phyloP scores from a whole-genome alignment of 2,329 filamentous ascomycete genomes.

The Penicillium sp. region DNA sequence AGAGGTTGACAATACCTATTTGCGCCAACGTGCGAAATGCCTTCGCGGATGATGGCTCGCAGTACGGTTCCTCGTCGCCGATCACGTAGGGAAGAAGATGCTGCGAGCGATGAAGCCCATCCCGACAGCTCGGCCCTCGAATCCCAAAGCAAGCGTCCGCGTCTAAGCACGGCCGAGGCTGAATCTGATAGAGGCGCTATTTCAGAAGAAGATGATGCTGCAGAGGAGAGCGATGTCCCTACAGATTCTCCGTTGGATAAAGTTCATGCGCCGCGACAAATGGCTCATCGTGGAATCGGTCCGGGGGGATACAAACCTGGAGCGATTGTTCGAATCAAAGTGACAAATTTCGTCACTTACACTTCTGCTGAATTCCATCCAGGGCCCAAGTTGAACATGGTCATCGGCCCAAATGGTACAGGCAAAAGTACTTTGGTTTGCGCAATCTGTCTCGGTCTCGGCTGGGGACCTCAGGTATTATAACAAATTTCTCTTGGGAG shows the following conservation, averaged over 20 bases:
- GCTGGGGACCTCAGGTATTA: constrained; percentile 63
- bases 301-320: constrained; percentile 51
- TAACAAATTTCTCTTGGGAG: not conserved
- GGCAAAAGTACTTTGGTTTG: constrained; percentile 97
- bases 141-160: constrained; percentile 6
- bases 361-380: constrained; percentile 84
- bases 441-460: constrained; percentile 88
- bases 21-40: constrained; percentile 18
- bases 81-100: constrained; percentile 19
- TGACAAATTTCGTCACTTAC: constrained; percentile 92
- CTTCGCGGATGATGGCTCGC: constrained; percentile 18
- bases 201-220: not conserved
- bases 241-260: not conserved
- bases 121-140: not conserved
- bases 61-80: constrained; percentile 26
- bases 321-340: constrained; percentile 78
- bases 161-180: constrained; percentile 2
- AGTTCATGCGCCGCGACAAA: constrained; percentile 1
- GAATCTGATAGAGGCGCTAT: not conserved
- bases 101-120: constrained; percentile 2
- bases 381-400: constrained; percentile 93
- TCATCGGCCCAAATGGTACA: constrained; percentile 97
- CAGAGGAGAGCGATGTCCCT: not conserved
- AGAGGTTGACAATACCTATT: constrained; percentile 5
- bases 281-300: constrained; percentile 7